Conservation (phyloP, 495 filamentous ascomycete genomes). For the Penicillium ochrochloron region DNA sequence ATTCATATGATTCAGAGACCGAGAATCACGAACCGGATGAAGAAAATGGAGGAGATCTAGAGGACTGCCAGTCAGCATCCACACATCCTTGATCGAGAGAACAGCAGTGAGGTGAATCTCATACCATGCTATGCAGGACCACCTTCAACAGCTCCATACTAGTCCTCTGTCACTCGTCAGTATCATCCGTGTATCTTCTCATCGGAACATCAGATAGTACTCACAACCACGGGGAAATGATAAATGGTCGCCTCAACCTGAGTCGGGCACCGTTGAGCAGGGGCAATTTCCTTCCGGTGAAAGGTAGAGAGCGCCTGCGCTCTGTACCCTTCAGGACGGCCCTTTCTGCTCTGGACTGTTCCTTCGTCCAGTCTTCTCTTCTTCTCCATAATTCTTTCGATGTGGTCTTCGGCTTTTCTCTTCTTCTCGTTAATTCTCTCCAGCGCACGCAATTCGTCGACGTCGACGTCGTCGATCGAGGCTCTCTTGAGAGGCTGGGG, state of each 20-base stretch:
- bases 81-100: background rate
- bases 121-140: slow-evolving; percentile 47
- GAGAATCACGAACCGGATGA: slow-evolving; percentile 30
- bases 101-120: slow-evolving; percentile 13
- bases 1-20: background rate
- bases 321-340: background rate
- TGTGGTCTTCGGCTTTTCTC: background rate
- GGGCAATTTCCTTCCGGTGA: background rate
- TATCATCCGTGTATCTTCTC: background rate
- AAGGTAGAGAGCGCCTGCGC: background rate
- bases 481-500: background rate
- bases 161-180: slow-evolving; percentile 41
- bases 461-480: background rate
- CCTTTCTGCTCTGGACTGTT: background rate
- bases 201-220: background rate
- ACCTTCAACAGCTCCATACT: slow-evolving; percentile 56
- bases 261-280: background rate
- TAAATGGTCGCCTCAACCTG: background rate
- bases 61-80: background rate
- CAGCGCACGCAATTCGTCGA: too few relatives aligned
- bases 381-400: background rate
- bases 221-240: background rate
- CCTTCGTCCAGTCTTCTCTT: background rate
- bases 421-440: too few relatives aligned
- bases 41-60: slow-evolving; percentile 39